A percentile compares a stretch with the other conserved stretches of the same genome.
Conservation (phyloP, 805 yeast species). For the Zygotorulaspora sp. region DNA sequence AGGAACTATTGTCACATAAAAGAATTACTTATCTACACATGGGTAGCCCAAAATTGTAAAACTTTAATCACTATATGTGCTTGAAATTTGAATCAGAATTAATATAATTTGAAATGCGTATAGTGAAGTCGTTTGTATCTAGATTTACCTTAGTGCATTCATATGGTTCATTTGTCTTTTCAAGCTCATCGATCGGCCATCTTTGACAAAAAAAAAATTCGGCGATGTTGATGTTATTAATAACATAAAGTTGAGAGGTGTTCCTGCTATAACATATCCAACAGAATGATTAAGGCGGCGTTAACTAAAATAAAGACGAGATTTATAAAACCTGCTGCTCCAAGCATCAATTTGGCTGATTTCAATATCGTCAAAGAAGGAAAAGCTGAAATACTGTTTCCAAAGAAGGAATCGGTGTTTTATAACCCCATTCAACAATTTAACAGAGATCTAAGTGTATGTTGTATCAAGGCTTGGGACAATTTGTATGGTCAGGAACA, state of each 20-base stretch:
- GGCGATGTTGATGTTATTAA: neutral
- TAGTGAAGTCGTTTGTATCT: too few species aligned
- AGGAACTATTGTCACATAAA: too few species aligned
- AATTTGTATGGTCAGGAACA: constrained; percentile 45
- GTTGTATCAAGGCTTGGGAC: constrained; percentile 84
- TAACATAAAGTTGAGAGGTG: too few species aligned
- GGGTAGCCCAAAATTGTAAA: too few species aligned
- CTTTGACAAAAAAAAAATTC: neutral
- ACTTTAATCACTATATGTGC: too few species aligned
- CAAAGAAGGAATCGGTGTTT: constrained; percentile 79
- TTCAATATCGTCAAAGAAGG: constrained; percentile 64
- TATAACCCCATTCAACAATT: constrained; percentile 97
- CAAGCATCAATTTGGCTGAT: constrained; percentile 31
- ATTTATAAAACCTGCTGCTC: constrained; percentile 4
- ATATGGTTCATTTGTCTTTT: too few species aligned
- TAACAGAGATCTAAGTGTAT: constrained; percentile 83
- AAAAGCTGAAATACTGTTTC: constrained; percentile 72
- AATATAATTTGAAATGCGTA: too few species aligned
- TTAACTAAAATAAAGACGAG: constrained; percentile 21
- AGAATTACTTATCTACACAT: too few species aligned
- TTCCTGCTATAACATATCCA: too few species aligned
- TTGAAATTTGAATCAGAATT: too few species aligned
- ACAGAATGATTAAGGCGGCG: constrained; percentile 33
- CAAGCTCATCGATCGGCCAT: constrained; percentile 8
- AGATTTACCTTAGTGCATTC: too few species aligned